Evolutionary conservation across 2,329 filamentous ascomycete genomes (phyloP).

Genomic region (Colletotrichum zoysiae): DNA sequence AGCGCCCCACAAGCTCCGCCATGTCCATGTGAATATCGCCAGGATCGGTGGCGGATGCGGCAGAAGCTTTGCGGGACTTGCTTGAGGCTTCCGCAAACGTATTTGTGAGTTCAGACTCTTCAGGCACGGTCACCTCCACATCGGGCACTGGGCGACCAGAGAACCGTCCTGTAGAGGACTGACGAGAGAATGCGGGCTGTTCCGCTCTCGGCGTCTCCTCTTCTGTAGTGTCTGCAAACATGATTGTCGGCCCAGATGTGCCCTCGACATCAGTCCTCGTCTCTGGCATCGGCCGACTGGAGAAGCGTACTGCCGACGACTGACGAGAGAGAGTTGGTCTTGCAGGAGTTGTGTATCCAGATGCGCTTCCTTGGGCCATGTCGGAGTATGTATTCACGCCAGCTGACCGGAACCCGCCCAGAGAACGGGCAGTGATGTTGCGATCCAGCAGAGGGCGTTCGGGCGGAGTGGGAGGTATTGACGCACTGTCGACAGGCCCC

Average conservation of each 20-base stretch:
- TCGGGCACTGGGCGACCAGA: constrained; percentile 73
- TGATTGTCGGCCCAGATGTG: constrained; percentile 76
- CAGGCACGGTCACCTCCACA: constrained; percentile 67
- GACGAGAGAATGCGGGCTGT: constrained; percentile 55
- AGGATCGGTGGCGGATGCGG: constrained; percentile 47
- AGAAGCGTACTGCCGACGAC: constrained; percentile 72
- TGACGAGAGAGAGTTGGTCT: constrained; percentile 66
- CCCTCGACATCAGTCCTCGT: constrained; percentile 75
- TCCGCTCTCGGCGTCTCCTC: constrained; percentile 51
- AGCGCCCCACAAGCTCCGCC: constrained; percentile 58
- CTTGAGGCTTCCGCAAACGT: constrained; percentile 68
- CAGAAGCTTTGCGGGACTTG: constrained; percentile 55
- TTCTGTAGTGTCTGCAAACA: constrained; percentile 70
- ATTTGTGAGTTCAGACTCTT: constrained; percentile 69
- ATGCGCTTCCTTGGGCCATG: constrained; percentile 19
- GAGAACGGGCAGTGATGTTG: constrained; percentile 34
- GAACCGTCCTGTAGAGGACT: constrained; percentile 68
- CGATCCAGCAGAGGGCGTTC: constrained; percentile 35
- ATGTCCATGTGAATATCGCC: constrained; percentile 58
- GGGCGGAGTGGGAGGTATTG: constrained; percentile 35
- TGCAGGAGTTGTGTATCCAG: constrained; percentile 44
- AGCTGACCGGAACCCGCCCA: constrained; percentile 29
- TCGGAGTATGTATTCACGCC: constrained; percentile 33
- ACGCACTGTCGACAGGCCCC: constrained; percentile 24
- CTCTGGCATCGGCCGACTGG: constrained; percentile 78